Evolutionary conservation across 2,329 filamentous ascomycete genomes (phyloP), one percentile per base, ranked within the genome.

Genomic region (Pyrenochaeta sp.): DNA sequence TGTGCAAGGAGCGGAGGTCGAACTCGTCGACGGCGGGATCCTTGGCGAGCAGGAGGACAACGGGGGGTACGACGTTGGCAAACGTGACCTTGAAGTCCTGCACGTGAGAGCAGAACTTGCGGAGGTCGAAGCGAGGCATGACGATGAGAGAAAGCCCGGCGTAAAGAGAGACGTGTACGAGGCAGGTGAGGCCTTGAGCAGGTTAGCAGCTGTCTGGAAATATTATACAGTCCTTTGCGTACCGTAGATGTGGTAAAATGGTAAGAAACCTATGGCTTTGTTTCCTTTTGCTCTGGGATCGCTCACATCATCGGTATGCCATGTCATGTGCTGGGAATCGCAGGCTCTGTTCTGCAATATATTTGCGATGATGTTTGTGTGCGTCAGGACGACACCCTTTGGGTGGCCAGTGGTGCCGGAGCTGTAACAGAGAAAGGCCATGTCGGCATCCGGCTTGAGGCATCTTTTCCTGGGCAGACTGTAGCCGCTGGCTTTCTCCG

Each of bases 241-340:
- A 88, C 81, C 90, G 63, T 96, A 96, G 51, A 96, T 92, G 67
- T 96, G 91, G 73, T 91, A 96, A 69, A 96, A 94, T 0, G 92
- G 92, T 8, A 96, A 72, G 45, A 96, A 87, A 2, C 88, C 89
- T 6, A 96, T 71, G 20, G 94, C 76, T 46, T 81, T 84, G 65
- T 96, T 91, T 0, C 84, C 81, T 42, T 83, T 77, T 7, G 83
- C 84, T 61, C 82, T 81, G 2, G 75, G 65, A 1, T 82, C 80
- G 4, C 85, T 84, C 26, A 80, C 74, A 67, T 82, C 82, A 14
- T 72, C 75, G 40, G 89, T 67, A 29, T 83, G 77, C 0, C 73
- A 74, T 1, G 72, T 75, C 53, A n/a, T n/a, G n/a, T n/a, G n/a
- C n/a, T n/a, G n/a, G n/a, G n/a, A n/a, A n/a, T 77, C 72, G 8